A percentile compares a stretch with the other conserved stretches of the same genome.
Conservation (phyloP, 495 filamentous ascomycete genomes). For the Friedmanniomyces simplex region DNA sequence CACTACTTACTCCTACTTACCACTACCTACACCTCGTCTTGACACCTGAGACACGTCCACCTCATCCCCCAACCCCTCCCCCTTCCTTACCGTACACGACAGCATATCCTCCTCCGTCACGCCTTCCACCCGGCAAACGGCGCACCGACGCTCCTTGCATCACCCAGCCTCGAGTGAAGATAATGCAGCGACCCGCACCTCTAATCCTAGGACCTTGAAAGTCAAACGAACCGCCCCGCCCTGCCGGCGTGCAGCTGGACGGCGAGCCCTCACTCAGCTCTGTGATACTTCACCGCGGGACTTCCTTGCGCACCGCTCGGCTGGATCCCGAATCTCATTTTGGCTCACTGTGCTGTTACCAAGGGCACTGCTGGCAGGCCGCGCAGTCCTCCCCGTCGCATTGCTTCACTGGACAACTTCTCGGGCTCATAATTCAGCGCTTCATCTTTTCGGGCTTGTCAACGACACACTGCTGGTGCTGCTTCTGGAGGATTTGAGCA, state of each 20-base stretch:
- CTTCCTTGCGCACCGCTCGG: not conserved
- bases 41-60: too few relatives aligned
- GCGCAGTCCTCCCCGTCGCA: not conserved
- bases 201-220: not conserved
- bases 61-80: too few relatives aligned
- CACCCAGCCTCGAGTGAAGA: not conserved
- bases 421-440: not conserved
- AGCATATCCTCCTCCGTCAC: not conserved
- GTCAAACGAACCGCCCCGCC: not conserved
- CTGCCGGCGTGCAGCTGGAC: not conserved
- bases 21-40: too few relatives aligned
- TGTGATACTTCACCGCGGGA: not conserved
- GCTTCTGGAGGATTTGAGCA: not conserved
- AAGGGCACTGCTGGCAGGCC: not conserved
- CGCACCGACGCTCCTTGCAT: not conserved
- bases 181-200: not conserved
- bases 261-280: not conserved
- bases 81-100: not conserved
- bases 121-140: not conserved
- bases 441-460: too few relatives aligned
- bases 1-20: too few relatives aligned
- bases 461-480: not conserved
- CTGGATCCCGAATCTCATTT: not conserved
- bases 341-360: not conserved
- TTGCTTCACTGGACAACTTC: not conserved